Evolutionary conservation across 768 basidiomycete genomes (phyloP).

Genomic region (Pleurotus citrinopileatus): DNA sequence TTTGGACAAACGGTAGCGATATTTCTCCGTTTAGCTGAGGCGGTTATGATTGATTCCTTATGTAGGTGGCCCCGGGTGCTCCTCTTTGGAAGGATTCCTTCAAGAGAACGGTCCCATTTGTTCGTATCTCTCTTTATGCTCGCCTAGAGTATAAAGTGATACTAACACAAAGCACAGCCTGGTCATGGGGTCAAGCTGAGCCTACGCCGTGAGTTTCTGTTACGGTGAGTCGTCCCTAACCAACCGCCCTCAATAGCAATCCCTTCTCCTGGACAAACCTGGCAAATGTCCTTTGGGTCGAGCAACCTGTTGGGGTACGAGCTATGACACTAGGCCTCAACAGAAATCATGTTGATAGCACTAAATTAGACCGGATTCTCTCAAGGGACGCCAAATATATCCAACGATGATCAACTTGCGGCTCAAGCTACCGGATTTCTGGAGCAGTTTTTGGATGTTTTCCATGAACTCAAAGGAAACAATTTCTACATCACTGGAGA

Average conservation of each 20-base stretch:
- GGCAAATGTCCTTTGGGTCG: slow-evolving; percentile 64
- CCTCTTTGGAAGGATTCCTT: slow-evolving; percentile 61
- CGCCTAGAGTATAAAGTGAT: background rate
- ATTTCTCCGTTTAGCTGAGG: background rate
- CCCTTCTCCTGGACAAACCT: slow-evolving; percentile 71
- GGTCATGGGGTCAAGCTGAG: slow-evolving; percentile 48
- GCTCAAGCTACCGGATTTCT: slow-evolving; percentile 50
- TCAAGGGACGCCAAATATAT: slow-evolving; percentile 59
- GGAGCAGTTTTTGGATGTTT: slow-evolving; percentile 64
- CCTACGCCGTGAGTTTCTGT: slow-evolving; percentile 26
- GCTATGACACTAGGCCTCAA: too few relatives aligned
- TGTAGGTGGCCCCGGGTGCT: slow-evolving; percentile 68
- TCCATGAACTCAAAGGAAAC: slow-evolving; percentile 64
- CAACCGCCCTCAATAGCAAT: slow-evolving; percentile 34
- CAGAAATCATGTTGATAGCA: too few relatives aligned
- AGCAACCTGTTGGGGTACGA: slow-evolving; percentile 66
- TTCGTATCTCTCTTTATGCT: slow-evolving; percentile 23
- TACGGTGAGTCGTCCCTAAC: too few relatives aligned
- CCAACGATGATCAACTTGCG: slow-evolving; percentile 59
- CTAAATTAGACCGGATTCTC: slow-evolving; percentile 72
- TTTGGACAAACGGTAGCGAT: slow-evolving; percentile 51
- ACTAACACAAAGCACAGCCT: slow-evolving; percentile 22
- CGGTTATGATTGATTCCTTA: slow-evolving; percentile 26
- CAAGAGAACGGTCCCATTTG: slow-evolving; percentile 66
- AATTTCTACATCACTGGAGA: slow-evolving; percentile 64